These are phyloP conservation scores for Clitopilus passeckerianus DNA, from an alignment of 768 basidiomycete genomes.

Conservation along the genomic window DNA sequence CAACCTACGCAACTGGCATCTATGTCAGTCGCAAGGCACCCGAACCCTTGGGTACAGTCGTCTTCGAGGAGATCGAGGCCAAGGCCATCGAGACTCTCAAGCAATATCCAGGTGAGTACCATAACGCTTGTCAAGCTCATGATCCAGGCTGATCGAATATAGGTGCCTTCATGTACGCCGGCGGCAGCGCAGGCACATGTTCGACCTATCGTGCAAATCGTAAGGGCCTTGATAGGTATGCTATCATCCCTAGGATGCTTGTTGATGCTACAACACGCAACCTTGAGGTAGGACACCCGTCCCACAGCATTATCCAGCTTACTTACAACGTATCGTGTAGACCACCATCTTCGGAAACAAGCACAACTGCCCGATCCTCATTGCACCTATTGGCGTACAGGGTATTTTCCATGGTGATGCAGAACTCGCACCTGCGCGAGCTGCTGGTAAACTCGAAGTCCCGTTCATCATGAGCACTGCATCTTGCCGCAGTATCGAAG, in stretches of 20 bases:
- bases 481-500: conserved; percentile 66
- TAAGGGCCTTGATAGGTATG: conserved; percentile 58
- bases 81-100: conserved; percentile 61
- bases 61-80: conserved; percentile 58
- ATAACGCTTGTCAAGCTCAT: not conserved
- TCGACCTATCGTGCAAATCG: conserved; percentile 66
- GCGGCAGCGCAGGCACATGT: conserved; percentile 70
- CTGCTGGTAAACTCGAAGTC: conserved; percentile 55
- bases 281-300: conserved; percentile 42
- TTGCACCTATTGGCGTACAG: conserved; percentile 79
- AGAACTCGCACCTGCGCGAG: conserved; percentile 66
- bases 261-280: conserved; percentile 51
- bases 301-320: not conserved
- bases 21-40: conserved; percentile 34
- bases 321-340: conserved; percentile 23
- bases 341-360: conserved; percentile 69
- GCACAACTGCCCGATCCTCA: conserved; percentile 53
- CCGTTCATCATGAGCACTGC: conserved; percentile 78
- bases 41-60: conserved; percentile 54
- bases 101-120: conserved; percentile 42
- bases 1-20: conserved; percentile 31
- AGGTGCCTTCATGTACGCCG: conserved; percentile 73
- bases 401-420: conserved; percentile 67
- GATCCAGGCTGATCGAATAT: not conserved
- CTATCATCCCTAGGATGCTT: conserved; percentile 81